phyloP scores from a whole-genome alignment of 495 filamentous ascomycete genomes.

The Penicillium alfredii region DNA sequence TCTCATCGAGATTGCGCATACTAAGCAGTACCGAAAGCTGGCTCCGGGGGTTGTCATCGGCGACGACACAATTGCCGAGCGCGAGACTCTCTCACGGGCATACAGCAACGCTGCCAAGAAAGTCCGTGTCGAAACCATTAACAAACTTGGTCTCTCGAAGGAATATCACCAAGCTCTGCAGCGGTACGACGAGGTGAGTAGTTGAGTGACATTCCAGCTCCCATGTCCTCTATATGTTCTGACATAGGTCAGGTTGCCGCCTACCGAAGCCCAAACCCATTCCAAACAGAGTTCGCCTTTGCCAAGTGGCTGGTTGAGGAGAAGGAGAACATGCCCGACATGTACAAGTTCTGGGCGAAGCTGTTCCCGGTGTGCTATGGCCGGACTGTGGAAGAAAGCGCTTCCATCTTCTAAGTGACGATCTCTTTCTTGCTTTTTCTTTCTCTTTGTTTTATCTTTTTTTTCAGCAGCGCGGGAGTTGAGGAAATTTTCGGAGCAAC shows the following conservation, averaged over 20 bases:
- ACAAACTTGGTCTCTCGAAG: conserved; percentile 22
- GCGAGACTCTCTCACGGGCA: conserved; percentile 18
- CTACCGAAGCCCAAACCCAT: conserved; percentile 31
- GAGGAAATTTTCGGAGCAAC: too few species aligned
- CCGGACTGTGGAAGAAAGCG: conserved; percentile 27
- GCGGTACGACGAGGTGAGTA: conserved; percentile 31
- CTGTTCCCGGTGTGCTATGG: conserved; percentile 36
- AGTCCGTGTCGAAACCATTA: conserved; percentile 19
- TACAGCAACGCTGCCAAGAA: conserved; percentile 25
- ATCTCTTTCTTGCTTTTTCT: too few species aligned
- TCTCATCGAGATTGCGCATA: conserved; percentile 32
- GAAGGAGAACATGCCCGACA: conserved; percentile 15
- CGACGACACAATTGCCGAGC: conserved; percentile 8
- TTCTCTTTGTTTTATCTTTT: too few species aligned
- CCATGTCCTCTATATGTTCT: conserved; percentile 3
- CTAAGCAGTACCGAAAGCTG: conserved; percentile 20
- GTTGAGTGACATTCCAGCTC: background rate
- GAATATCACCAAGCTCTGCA: conserved; percentile 25
- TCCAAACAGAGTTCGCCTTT: conserved; percentile 27
- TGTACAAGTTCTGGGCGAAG: conserved; percentile 32
- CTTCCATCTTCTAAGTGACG: too few species aligned
- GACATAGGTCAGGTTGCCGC: conserved; percentile 23
- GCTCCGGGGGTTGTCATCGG: conserved; percentile 17
- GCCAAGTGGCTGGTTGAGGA: conserved; percentile 30
- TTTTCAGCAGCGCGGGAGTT: too few species aligned